phyloP scores from a whole-genome alignment of 768 basidiomycete genomes.

The Goffeauzyma gilvescens region DNA sequence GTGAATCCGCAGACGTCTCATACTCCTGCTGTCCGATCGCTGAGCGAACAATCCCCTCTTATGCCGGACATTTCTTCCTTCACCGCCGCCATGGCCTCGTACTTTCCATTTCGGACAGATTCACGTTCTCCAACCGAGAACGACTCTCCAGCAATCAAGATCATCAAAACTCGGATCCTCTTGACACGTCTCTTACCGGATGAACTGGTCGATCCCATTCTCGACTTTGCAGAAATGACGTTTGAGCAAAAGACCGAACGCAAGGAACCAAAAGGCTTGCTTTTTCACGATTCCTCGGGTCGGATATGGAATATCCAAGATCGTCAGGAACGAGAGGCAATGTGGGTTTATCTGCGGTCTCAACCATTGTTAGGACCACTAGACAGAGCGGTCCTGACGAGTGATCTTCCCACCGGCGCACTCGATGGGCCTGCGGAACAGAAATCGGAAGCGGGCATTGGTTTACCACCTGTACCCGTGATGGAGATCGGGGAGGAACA shows the following conservation, averaged over 20 bases:
- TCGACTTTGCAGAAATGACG: slow-evolving; percentile 3
- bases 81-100: no score
- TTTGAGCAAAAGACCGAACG: neutral
- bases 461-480: neutral
- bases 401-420: neutral
- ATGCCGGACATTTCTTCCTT: no score
- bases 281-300: neutral
- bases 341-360: slow-evolving; percentile 1
- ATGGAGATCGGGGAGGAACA: neutral
- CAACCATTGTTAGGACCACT: neutral
- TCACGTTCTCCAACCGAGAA: no score
- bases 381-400: no score
- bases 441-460: neutral
- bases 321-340: neutral
- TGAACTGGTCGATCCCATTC: slow-evolving; percentile 3
- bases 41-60: no score
- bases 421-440: neutral
- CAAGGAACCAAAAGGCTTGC: neutral
- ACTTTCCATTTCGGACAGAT: no score
- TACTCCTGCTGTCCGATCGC: no score
- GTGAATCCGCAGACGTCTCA: no score
- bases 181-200: neutral
- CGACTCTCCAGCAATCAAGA: no score
- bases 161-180: slow-evolving; percentile 1
- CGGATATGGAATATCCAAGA: neutral